phyloP scores from a whole-genome alignment of 345 rosid genomes.

The Capsella bursapastoris region DNA sequence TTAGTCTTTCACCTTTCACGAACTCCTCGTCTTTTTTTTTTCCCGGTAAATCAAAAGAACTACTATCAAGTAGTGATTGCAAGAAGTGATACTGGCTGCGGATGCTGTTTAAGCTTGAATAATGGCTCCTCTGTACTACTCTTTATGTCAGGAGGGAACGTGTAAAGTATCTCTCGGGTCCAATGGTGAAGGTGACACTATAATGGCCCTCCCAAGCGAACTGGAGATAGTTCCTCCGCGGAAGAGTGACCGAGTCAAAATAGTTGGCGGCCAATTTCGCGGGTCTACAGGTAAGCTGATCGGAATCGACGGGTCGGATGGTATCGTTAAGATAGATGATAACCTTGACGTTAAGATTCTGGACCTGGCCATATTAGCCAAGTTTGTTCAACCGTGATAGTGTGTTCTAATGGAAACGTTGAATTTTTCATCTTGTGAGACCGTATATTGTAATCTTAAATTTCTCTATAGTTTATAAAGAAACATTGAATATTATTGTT shows the following conservation, averaged over 20 bases:
- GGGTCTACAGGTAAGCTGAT: constrained; percentile 89
- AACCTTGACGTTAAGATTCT: constrained; percentile 91
- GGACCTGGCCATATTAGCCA: constrained; percentile 75
- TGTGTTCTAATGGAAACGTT: not conserved
- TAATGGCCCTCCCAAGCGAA: constrained; percentile 56
- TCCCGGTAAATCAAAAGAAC: too few relatives aligned
- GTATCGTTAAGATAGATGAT: constrained; percentile 84
- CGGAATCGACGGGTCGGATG: constrained; percentile 90
- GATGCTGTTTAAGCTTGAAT: not conserved
- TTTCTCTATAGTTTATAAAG: constrained; percentile 28
- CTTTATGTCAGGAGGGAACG: constrained; percentile 71
- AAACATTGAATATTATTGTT: constrained; percentile 1
- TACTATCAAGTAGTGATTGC: not conserved
- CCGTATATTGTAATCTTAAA: constrained; percentile 15
- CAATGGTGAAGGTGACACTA: constrained; percentile 61
- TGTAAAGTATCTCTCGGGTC: constrained; percentile 74
- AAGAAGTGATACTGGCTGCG: not conserved
- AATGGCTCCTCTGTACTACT: not conserved
- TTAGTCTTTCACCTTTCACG: constrained; percentile 45
- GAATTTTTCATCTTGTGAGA: constrained; percentile 7
- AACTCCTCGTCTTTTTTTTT: not conserved
- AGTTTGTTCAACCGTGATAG: constrained; percentile 47
- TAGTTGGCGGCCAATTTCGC: constrained; percentile 79
- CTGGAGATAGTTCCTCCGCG: constrained; percentile 73
- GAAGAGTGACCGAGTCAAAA: constrained; percentile 84